Percentiles rank a stretch among this genome's conserved stretches.
Conservation (phyloP, 179 eudicot species). For the Pouteria campechiana region DNA sequence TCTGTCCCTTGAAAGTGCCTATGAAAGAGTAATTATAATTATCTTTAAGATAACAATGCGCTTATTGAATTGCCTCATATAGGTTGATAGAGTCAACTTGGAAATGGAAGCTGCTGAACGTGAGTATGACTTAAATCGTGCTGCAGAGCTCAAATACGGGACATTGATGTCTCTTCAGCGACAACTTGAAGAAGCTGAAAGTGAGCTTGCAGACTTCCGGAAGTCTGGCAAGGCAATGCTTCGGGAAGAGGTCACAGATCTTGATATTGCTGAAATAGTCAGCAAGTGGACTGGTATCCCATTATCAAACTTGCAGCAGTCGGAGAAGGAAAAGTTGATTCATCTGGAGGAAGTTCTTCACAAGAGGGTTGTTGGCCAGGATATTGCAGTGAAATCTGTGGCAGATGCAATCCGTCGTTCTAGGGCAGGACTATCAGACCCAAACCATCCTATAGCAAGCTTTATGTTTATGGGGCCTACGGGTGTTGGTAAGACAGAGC, state of each 20-base stretch:
- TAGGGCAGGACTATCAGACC: constrained; percentile 88
- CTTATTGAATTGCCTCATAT: neutral
- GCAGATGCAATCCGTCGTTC: constrained; percentile 94
- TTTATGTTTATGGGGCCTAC: constrained; percentile 99
- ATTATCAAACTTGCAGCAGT: constrained; percentile 83
- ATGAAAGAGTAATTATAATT: too few relatives aligned
- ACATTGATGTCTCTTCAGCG: constrained; percentile 82
- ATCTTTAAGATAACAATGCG: too few relatives aligned
- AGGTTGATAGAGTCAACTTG: constrained; percentile 93
- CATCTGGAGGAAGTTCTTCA: constrained; percentile 75
- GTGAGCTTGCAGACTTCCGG: constrained; percentile 64
- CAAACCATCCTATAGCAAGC: constrained; percentile 90
- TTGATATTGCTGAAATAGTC: constrained; percentile 88
- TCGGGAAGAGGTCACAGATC: constrained; percentile 85
- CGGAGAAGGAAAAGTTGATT: constrained; percentile 86
- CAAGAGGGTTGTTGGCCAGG: constrained; percentile 86
- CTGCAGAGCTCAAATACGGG: constrained; percentile 98
- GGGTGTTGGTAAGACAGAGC: constrained; percentile 97
- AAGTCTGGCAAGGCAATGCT: constrained; percentile 69
- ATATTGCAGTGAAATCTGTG: constrained; percentile 89
- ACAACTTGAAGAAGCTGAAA: constrained; percentile 87
- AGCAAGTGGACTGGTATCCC: constrained; percentile 99
- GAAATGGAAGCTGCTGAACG: constrained; percentile 99
- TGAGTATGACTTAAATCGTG: constrained; percentile 88
- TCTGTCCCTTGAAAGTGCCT: too few relatives aligned